Percentiles rank a stretch among this genome's conserved stretches.
Conservation (phyloP, 139 green algal genomes). For the Coccomyxa sp. region DNA sequence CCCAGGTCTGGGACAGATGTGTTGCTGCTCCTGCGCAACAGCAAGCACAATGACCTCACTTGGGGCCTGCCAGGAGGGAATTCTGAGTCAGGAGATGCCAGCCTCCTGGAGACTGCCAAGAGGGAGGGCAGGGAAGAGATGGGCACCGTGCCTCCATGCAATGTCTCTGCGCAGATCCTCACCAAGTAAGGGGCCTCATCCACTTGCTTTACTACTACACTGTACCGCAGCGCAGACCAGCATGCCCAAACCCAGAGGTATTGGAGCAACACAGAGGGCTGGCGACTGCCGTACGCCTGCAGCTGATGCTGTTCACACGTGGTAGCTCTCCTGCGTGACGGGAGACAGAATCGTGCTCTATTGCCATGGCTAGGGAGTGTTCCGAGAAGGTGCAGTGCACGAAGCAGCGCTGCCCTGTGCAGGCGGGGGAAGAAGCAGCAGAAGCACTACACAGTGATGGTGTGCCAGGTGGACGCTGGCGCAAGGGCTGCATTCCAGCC, state of each 20-base stretch:
- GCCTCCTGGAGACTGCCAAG: slow-evolving; percentile 53
- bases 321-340: neutral
- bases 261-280: too few relatives aligned
- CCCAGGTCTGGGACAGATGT: slow-evolving; percentile 31
- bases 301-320: neutral
- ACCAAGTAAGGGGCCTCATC: too few relatives aligned
- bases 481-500: slow-evolving; percentile 17
- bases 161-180: slow-evolving; percentile 15
- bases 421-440: slow-evolving; percentile 64
- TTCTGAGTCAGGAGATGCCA: slow-evolving; percentile 41
- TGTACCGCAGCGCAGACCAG: too few relatives aligned
- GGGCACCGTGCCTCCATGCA: slow-evolving; percentile 20
- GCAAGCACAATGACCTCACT: slow-evolving; percentile 53
- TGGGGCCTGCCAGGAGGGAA: slow-evolving; percentile 78
- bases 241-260: too few relatives aligned
- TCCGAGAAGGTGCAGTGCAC: too few relatives aligned
- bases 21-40: slow-evolving; percentile 47
- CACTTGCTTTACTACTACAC: too few relatives aligned
- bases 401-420: slow-evolving; percentile 3
- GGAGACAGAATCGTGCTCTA: too few relatives aligned
- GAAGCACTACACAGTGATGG: slow-evolving; percentile 74
- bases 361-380: neutral
- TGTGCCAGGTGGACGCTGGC: slow-evolving; percentile 25
- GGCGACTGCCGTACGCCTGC: too few relatives aligned
- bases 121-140: slow-evolving; percentile 49